A percentile compares a stretch with the other conserved stretches of the same genome.
Conservation (phyloP, 768 basidiomycete genomes). For the Dacryopinax spathularia region DNA sequence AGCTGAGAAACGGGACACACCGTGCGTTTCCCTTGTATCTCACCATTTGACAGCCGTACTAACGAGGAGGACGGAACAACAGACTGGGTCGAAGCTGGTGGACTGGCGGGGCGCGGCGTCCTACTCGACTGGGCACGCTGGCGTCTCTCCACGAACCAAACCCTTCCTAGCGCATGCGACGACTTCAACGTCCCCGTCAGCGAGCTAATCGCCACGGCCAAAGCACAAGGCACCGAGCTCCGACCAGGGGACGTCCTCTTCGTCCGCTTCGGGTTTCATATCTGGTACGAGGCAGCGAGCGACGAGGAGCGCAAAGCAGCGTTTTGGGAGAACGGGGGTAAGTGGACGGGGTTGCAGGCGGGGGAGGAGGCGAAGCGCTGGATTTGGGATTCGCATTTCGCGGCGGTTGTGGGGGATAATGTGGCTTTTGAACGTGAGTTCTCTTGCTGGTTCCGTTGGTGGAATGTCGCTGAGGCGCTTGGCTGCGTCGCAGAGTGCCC, state of each 20-base stretch:
- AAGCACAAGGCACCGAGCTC: constrained; percentile 43
- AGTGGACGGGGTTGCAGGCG: constrained; percentile 25
- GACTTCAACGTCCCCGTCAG: constrained; percentile 37
- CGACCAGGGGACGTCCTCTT: constrained; percentile 47
- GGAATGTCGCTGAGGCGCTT: neutral
- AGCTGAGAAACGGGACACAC: neutral
- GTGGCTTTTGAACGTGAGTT: constrained; percentile 32
- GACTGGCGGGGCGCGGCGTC: constrained; percentile 55
- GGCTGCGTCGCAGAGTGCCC: neutral
- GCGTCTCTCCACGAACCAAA: constrained; percentile 34
- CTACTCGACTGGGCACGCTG: constrained; percentile 48
- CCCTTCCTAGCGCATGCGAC: constrained; percentile 39
- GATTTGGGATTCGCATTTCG: constrained; percentile 66
- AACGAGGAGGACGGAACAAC: neutral
- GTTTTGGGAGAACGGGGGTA: neutral
- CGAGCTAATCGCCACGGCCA: constrained; percentile 45
- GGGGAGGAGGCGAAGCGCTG: constrained; percentile 52
- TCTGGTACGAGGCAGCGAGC: constrained; percentile 13
- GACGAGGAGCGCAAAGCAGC: neutral
- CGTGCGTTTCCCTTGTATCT: neutral
- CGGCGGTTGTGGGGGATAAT: constrained; percentile 53
- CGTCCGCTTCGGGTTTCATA: constrained; percentile 47
- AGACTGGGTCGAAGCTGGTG: constrained; percentile 2
- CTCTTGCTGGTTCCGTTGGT: neutral
- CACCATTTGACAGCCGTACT: neutral